Percentiles rank a stretch among this genome's conserved stretches.
phyloP scores from a whole-genome alignment of 2,329 filamentous ascomycete genomes.

The Trichophyton verrucosum region DNA sequence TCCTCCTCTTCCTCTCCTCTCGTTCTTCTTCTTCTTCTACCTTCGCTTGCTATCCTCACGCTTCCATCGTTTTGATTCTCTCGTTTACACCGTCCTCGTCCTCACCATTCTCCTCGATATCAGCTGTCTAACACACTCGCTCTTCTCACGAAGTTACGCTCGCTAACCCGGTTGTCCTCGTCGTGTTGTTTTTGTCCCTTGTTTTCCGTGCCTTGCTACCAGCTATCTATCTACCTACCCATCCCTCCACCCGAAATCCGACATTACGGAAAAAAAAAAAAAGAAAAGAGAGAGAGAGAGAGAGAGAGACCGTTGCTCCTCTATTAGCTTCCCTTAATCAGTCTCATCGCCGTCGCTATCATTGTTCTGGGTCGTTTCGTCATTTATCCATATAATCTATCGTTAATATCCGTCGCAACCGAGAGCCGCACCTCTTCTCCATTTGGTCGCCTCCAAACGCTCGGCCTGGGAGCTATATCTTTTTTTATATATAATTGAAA shows the following conservation, averaged over 20 bases:
- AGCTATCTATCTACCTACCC: conserved; percentile 16
- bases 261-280: background rate
- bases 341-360: background rate
- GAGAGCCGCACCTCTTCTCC: background rate
- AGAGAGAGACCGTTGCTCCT: background rate
- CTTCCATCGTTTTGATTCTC: conserved; percentile 1
- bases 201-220: conserved; percentile 12
- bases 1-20: background rate
- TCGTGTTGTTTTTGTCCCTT: conserved; percentile 6
- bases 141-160: conserved; percentile 27
- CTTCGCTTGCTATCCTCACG: conserved; percentile 14
- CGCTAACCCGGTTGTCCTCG: conserved; percentile 24
- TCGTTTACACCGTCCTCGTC: background rate
- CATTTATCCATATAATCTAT: background rate
- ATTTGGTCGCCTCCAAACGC: background rate
- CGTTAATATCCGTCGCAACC: conserved; percentile 1
- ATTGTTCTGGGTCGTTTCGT: background rate
- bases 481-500: background rate
- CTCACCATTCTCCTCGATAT: background rate
- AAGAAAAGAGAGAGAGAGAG: background rate
- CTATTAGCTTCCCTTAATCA: background rate
- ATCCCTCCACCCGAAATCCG: too few species aligned
- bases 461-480: background rate
- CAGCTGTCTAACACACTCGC: conserved; percentile 21
- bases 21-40: conserved; percentile 13